Evolutionary conservation across 371 early-diverging fungal genomes (phyloP), one percentile per base, ranked within the genome.

Genomic region (Polyrhizophydium stewartii): DNA sequence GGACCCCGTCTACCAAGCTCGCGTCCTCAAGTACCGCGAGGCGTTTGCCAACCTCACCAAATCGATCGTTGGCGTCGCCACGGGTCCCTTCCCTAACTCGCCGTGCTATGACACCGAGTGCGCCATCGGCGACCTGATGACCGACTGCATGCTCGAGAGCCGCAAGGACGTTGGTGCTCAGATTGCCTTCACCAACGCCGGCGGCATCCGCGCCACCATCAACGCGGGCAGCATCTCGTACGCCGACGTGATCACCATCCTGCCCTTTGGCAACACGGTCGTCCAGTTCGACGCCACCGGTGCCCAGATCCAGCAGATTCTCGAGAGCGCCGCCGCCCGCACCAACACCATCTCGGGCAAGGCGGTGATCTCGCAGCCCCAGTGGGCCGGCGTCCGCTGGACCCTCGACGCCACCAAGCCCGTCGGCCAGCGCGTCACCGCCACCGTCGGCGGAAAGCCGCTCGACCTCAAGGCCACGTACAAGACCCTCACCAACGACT

Each of bases 261-360:
- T 85, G 10, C 88, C 89, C 21, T 87, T 83, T 49, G 83, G 81
- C 27, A 85, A 81, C 63, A 45, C 65, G 2, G 17, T 87, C 32
- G 71, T 71, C 12, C 71, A 72, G 22, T 68, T 74, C 41, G 55
- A 68, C 16, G 58, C 80, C 61, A 66, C 78, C 1, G 89, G 89
- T 40, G 32, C 45, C 3, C 37, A 69, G 65, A 40, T 59, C 35
- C 19, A 68, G 49, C 58, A 56, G n/a, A 60, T 80, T 37, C 63
- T 85, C 35, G 83, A 81, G 60, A 69, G 73, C 12, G 70, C 69
- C 24, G 55, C 31, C 24, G 51, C 64, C 5, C 41, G 38, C 30
- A 5, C 3, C 17, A 19, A 16, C 55, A 61, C 69, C 27, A 71
- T 67, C 12, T 65, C 72, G 28, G 60, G 56, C 19, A 68, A 68